These are phyloP conservation scores for Cyberlindnera amylophila DNA, from an alignment of 805 yeast species.

Conservation along the genomic window DNA sequence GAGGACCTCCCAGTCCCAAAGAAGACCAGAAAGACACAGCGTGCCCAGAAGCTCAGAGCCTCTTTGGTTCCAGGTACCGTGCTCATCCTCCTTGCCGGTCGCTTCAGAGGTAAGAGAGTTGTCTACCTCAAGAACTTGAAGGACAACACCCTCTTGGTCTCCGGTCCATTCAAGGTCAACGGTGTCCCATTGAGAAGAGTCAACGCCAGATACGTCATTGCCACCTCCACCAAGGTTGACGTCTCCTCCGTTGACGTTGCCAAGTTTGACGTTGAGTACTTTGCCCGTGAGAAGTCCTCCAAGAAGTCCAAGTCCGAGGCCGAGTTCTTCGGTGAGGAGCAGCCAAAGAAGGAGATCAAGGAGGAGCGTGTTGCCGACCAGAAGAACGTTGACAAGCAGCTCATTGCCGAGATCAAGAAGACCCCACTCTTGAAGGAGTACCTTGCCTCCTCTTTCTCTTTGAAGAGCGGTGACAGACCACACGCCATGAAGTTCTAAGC, in stretches of 20 bases:
- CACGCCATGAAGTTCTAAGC: conserved; percentile 94
- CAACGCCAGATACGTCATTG: conserved; percentile 97
- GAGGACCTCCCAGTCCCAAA: conserved; percentile 85
- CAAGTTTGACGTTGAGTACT: conserved; percentile 93
- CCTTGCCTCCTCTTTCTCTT: conserved; percentile 91
- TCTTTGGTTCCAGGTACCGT: conserved; percentile 98
- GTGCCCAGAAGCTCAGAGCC: conserved; percentile 93
- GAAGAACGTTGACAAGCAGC: conserved; percentile 90
- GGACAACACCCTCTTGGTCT: conserved; percentile 95
- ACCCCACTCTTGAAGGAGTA: conserved; percentile 96
- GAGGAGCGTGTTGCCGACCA: conserved; percentile 96
- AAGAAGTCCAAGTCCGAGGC: conserved; percentile 86
- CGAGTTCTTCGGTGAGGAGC: conserved; percentile 80
- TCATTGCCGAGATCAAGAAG: conserved; percentile 91
- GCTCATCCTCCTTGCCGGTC: conserved; percentile 95
- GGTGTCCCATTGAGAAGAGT: conserved; percentile 99
- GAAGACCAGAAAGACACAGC: conserved; percentile 84
- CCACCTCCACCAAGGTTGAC: conserved; percentile 90
- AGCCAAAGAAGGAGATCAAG: conserved; percentile 78
- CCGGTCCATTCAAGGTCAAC: conserved; percentile 99
- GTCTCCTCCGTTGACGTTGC: conserved; percentile 77
- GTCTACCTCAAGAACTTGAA: conserved; percentile 95
- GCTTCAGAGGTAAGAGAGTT: conserved; percentile 99
- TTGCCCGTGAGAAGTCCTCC: conserved; percentile 89
- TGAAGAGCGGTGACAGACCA: conserved; percentile 98